Conservation (phyloP, 257 asterid genomes). For the Solanum neorickii region DNA sequence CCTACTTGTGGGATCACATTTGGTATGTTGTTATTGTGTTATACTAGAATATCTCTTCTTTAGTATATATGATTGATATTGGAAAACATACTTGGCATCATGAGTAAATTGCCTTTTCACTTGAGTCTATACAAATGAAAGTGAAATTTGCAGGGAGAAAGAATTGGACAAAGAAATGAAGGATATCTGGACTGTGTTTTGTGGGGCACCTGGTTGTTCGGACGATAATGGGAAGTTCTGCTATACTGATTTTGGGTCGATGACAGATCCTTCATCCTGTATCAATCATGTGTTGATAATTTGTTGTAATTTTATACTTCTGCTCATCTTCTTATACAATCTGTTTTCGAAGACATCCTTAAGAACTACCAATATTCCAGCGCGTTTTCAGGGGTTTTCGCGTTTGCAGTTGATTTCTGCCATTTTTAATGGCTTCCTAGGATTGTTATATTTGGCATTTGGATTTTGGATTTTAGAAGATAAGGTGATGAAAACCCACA, state of each 20-base stretch:
- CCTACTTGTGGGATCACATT: too few relatives aligned
- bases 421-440: constrained; percentile 51
- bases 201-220: constrained; percentile 31
- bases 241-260: constrained; percentile 22
- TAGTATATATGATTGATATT: background rate
- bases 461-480: constrained; percentile 60
- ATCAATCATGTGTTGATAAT: constrained; percentile 27
- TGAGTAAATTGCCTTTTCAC: background rate
- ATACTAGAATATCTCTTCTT: background rate
- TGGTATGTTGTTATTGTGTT: background rate
- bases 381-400: constrained; percentile 16
- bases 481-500: constrained; percentile 18
- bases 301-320: constrained; percentile 45
- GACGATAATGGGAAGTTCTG: constrained; percentile 12
- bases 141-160: background rate
- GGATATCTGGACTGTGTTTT: constrained; percentile 39
- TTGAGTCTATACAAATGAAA: background rate
- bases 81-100: background rate
- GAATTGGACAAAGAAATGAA: constrained; percentile 25
- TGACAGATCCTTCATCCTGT: constrained; percentile 45
- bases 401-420: constrained; percentile 46
- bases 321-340: constrained; percentile 29
- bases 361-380: constrained; percentile 6
- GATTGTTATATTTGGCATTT: constrained; percentile 21
- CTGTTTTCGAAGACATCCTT: constrained; percentile 26